Evolutionary conservation across 106 monocot species (phyloP), one percentile per base, ranked within the genome.

Genomic region (Hemerocallis citrina): DNA sequence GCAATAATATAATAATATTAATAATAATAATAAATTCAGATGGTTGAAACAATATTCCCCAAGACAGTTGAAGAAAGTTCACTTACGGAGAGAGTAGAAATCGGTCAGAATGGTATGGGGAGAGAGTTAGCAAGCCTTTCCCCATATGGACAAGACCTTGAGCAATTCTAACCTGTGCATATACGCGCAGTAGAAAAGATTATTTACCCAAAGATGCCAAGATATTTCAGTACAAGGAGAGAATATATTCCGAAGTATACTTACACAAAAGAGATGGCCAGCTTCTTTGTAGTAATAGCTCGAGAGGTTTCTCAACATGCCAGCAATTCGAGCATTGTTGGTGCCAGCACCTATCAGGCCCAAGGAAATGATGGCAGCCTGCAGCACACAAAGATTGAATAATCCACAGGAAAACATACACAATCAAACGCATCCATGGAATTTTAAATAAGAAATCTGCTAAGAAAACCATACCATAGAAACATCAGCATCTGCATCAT

Each of bases 281-380:
- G 91, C 87, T 80, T 96, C 96, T 75, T 96, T 96, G 74, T 96
- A 96, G 57, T 91, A 96, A 45, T 96, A 96, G 70, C 96, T 96
- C 23, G 95, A 96, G 52, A 96, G 91, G 41, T 87, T 96, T 9
- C 96, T 75, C 71, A 95, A 91, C 96, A 96, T 91, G 62, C 87
- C 81, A 58, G 96, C 87, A 69, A 96, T 96, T 33, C 96, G 81
- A 37, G 90, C 95, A 74, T 91, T 96, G 39, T 96, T 96, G 22
- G 91, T 96, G 47, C 96, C 96, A 6, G 96, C 84, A 25, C 92
- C 91, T 69, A 92, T 88, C 65, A 98, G 82, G 6, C 96, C 96
- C 74, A 98, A 66, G 2, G 90, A 84, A 61, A 98, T 66, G 25
- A 92, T 98, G 36, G 96, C 96, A 16, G 95, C 89, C 95, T 95